Conservation (phyloP, 345 rosid species). For the Eucalyptus decipiens region DNA sequence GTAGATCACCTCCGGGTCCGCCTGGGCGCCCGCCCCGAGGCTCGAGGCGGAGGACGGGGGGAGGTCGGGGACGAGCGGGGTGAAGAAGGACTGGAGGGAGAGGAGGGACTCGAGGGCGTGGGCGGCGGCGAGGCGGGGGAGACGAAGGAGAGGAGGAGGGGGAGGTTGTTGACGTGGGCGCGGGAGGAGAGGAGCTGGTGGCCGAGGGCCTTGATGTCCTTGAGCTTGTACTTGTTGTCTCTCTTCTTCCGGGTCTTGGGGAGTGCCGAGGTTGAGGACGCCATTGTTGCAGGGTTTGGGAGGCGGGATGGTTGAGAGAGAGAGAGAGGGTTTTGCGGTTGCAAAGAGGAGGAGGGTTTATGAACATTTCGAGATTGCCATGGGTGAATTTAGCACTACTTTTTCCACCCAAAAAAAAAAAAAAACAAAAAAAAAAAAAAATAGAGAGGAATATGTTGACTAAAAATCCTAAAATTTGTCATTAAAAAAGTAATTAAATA, state of each 20-base stretch:
- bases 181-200: conserved; percentile 67
- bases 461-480: background rate
- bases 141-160: conserved; percentile 61
- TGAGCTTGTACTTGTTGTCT: conserved; percentile 19
- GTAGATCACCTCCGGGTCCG: conserved; percentile 44
- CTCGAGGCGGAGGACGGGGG: conserved; percentile 28
- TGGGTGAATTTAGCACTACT: background rate
- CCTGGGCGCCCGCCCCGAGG: background rate
- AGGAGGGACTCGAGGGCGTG: conserved; percentile 70
- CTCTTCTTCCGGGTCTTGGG: conserved; percentile 11
- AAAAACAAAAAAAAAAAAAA: too few relatives aligned
- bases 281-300: conserved; percentile 22
- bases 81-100: conserved; percentile 86
- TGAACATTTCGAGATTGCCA: background rate
- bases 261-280: conserved; percentile 4
- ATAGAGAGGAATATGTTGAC: rapidly evolving
- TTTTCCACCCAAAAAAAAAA: background rate
- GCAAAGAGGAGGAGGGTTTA: background rate
- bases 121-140: conserved; percentile 53
- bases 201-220: conserved; percentile 59
- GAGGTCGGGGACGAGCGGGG: conserved; percentile 65
- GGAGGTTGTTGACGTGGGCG: conserved; percentile 65
- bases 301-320: background rate
- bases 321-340: background rate
- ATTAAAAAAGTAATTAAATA: too few relatives aligned